phyloP scores from a whole-genome alignment of 805 yeast genomes.

The Hanseniaspora singularis region DNA sequence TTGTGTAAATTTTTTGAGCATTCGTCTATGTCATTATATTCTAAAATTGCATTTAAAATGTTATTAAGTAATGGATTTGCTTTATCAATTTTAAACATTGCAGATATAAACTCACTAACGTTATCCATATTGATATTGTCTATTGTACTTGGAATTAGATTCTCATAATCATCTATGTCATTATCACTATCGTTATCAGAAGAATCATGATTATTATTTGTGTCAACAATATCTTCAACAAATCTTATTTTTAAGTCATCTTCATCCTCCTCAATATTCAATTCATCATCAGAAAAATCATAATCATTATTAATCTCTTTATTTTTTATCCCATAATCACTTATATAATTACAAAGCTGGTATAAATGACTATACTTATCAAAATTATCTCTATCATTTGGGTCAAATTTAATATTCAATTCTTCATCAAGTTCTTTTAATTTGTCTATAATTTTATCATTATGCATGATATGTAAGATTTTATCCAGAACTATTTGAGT shows the following conservation, averaged over 20 bases:
- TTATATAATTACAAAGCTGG: slow-evolving; percentile 11
- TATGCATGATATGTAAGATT: slow-evolving; percentile 1
- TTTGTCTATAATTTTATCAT: slow-evolving; percentile 10
- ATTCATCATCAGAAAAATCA: slow-evolving; percentile 5
- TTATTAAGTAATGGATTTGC: slow-evolving; percentile 31
- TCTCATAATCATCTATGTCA: not conserved
- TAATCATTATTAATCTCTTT: not conserved
- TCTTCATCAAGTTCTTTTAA: slow-evolving; percentile 7
- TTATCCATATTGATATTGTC: slow-evolving; percentile 13
- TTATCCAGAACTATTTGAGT: slow-evolving; percentile 8
- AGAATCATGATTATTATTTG: not conserved
- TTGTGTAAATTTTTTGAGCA: slow-evolving; percentile 1
- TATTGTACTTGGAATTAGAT: not conserved
- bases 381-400: slow-evolving; percentile 5
- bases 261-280: not conserved
- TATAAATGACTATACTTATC: slow-evolving; percentile 5
- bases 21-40: slow-evolving; percentile 19
- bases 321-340: not conserved
- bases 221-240: slow-evolving; percentile 1
- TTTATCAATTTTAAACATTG: slow-evolving; percentile 20
- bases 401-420: slow-evolving; percentile 8
- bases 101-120: slow-evolving; percentile 24
- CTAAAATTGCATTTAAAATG: slow-evolving; percentile 29
- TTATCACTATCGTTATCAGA: not conserved
- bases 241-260: slow-evolving; percentile 29